Base-by-base conservation (phyloP, 2,329 filamentous ascomycete genomes). In the Dryadomyces quercus-mongolicae region DNA sequence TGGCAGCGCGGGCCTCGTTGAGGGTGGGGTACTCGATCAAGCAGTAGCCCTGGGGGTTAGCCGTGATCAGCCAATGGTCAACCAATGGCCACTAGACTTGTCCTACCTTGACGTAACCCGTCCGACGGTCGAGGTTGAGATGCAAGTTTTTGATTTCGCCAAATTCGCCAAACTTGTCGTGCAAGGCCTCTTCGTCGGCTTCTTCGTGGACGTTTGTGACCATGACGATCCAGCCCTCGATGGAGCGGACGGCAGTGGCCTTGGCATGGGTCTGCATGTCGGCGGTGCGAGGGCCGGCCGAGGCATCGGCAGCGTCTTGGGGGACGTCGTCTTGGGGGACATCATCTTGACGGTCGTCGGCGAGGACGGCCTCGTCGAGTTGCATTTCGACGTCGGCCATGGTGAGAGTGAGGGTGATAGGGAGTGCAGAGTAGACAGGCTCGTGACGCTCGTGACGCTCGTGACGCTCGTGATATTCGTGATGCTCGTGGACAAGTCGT, bases 171-270 rank as follows among this genome's bases (percentile, higher is more conserved):
- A 93, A 93, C 67, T 82, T 77, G 67, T 93, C 88, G 63, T 86
- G 85, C 55, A 93, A 68, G 48, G 87, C 84, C 72, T 93, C 88
- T 70, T 93, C 88, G 62, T 85, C 86, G 51, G 88, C 86, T 68
- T 93, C 88, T 66, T 93, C 88, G 71, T 93, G 88, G 38, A 93
- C 85, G 64, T 93, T 93, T 52, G 87, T 91, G 60, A 88, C 87
- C 59, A 89, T 82, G 64, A 93, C 76, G 68, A 93, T 93, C 88
- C 88, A 93, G 62, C 88, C 88, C 70, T 93, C 88, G 65, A 93
- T 91, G 54, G 85, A 90, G 63, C 88, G 86, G 56, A 93, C 88
- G 22, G 88, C 88, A 1, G 84, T 88, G 54, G 87, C 87, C 66
- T 86, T 85, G 42, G 78, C 75, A 62, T 81, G 78, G 7, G 87